Evolutionary conservation across 805 yeast species (phyloP).

Genomic region (Tanozyma kutaoensis): DNA sequence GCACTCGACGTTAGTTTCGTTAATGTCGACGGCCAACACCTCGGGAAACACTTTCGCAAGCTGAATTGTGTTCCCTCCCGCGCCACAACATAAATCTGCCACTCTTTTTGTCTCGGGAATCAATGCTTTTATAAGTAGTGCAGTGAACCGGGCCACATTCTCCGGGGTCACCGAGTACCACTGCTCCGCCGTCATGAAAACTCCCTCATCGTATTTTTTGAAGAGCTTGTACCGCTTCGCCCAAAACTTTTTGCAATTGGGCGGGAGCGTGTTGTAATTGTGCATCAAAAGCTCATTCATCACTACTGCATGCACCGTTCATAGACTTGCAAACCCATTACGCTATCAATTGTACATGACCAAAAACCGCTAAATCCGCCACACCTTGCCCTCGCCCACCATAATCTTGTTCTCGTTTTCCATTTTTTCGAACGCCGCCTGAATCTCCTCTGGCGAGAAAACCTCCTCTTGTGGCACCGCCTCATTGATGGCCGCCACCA

Average conservation of each 20-base stretch:
- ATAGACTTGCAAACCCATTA: no score
- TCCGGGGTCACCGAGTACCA: constrained; percentile 92
- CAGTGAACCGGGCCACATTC: constrained; percentile 44
- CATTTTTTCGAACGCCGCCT: constrained; percentile 18
- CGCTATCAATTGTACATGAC: no score
- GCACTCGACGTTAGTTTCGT: constrained; percentile 48
- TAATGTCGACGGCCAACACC: constrained; percentile 53
- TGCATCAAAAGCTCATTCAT: constrained; percentile 27
- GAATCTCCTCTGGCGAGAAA: constrained; percentile 16
- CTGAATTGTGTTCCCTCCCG: constrained; percentile 78
- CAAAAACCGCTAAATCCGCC: constrained; percentile 15
- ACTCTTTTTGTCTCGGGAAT: constrained; percentile 34
- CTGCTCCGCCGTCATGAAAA: constrained; percentile 54
- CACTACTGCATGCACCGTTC: no score
- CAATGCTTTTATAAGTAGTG: constrained; percentile 38
- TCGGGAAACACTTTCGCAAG: constrained; percentile 44
- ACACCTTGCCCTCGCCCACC: constrained; percentile 25
- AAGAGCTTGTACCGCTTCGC: constrained; percentile 46
- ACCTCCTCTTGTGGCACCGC: constrained; percentile 25
- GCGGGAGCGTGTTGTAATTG: constrained; percentile 24
- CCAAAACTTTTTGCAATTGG: constrained; percentile 43
- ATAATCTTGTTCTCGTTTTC: constrained; percentile 21
- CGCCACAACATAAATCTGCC: constrained; percentile 73
- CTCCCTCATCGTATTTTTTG: constrained; percentile 50
- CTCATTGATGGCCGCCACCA: constrained; percentile 18